A percentile compares a stretch with the other conserved stretches of the same genome.
Conservation (phyloP, 805 yeast genomes). For the Debaryomyces hansenii region DNA sequence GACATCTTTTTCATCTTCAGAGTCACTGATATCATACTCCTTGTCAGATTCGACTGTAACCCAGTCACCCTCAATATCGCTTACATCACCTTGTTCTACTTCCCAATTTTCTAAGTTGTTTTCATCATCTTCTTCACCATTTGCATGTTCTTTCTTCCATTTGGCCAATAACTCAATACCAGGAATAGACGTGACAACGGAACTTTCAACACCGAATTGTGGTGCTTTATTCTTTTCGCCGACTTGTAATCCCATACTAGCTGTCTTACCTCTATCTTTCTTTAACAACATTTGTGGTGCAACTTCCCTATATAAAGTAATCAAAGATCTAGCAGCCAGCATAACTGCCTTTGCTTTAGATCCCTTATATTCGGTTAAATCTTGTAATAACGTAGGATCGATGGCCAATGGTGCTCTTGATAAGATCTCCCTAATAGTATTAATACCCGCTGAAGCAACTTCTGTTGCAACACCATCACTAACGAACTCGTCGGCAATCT, state of each 20-base stretch:
- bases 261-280: conserved; percentile 92
- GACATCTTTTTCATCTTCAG: conserved; percentile 43
- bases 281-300: conserved; percentile 93
- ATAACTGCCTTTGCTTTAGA: conserved; percentile 92
- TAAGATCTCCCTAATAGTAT: conserved; percentile 90
- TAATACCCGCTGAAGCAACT: conserved; percentile 97
- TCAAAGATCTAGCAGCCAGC: conserved; percentile 89
- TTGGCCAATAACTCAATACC: conserved; percentile 88
- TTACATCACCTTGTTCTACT: conserved; percentile 54
- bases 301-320: conserved; percentile 84
- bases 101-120: conserved; percentile 61
- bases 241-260: conserved; percentile 75
- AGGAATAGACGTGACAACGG: conserved; percentile 70
- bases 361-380: conserved; percentile 84
- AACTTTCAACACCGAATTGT: conserved; percentile 73
- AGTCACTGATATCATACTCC: conserved; percentile 58
- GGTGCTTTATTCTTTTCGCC: conserved; percentile 53
- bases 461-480: conserved; percentile 98
- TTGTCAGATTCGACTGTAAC: conserved; percentile 79
- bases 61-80: conserved; percentile 90
- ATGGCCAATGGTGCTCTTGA: conserved; percentile 94
- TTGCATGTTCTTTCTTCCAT: conserved; percentile 71
- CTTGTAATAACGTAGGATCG: conserved; percentile 84
- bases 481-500: conserved; percentile 95
- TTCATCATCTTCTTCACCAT: conserved; percentile 49